These are phyloP conservation scores for Schizosaccharomyces osmophilus DNA, from an alignment of 805 yeast genomes.

Conservation along the genomic window DNA sequence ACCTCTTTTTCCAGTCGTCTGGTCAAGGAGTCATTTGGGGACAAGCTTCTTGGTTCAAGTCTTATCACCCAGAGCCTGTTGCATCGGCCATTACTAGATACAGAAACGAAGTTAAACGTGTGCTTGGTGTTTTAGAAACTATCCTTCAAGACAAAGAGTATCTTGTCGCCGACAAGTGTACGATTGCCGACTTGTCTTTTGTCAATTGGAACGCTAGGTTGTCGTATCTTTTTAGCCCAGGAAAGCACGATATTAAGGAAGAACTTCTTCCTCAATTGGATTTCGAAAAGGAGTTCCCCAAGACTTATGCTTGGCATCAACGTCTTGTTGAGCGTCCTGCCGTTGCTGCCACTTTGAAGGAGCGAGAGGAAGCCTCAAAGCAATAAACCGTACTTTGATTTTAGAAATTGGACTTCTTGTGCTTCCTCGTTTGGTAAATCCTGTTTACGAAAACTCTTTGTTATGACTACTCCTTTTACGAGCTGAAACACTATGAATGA, in stretches of 20 bases:
- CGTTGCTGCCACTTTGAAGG: background rate
- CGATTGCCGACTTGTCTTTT: constrained; percentile 69
- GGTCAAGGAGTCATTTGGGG: constrained; percentile 2
- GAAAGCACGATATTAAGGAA: background rate
- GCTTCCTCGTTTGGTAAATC: no score
- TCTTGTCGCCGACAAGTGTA: constrained; percentile 53
- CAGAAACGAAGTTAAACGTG: constrained; percentile 66
- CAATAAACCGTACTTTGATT: background rate
- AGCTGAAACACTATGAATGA: no score
- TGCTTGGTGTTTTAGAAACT: constrained; percentile 71
- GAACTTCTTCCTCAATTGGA: background rate
- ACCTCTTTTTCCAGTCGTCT: background rate
- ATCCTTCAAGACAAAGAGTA: constrained; percentile 68
- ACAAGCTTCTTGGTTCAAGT: constrained; percentile 68
- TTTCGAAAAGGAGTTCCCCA: background rate
- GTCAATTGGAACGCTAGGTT: constrained; percentile 37
- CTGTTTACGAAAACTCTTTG: no score
- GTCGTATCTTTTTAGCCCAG: background rate
- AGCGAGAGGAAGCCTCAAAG: background rate
- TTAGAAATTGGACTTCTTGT: no score
- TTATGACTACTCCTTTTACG: no score
- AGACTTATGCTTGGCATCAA: background rate
- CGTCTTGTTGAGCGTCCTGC: background rate
- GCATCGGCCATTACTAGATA: constrained; percentile 68
- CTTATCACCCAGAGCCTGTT: constrained; percentile 54